A percentile compares a stretch with the other conserved stretches of the same genome.
These are phyloP conservation scores for Linderina pennispora DNA, from an alignment of 192 early-diverging fungal species.

Conservation along the genomic window DNA sequence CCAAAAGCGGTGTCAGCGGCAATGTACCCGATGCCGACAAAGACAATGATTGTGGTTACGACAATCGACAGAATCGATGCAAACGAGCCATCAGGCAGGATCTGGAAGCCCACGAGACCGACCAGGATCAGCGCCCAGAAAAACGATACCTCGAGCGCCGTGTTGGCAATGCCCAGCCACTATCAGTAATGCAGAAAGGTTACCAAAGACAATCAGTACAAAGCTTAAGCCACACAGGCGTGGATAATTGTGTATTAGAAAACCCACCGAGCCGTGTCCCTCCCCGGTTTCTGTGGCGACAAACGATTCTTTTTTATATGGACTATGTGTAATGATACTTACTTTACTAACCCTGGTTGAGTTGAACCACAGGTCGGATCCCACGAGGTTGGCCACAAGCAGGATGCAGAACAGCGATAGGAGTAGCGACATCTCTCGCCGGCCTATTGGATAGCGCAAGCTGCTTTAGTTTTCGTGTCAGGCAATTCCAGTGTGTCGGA, in stretches of 20 bases:
- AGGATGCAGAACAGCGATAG: conserved; percentile 31
- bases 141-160: conserved; percentile 40
- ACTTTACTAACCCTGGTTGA: conserved; percentile 33
- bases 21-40: conserved; percentile 44
- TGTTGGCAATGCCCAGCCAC: conserved; percentile 47
- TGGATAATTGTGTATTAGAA: neutral
- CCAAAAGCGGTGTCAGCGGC: conserved; percentile 46
- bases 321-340: conserved; percentile 3
- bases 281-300: neutral
- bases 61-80: conserved; percentile 37
- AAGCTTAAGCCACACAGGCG: neutral
- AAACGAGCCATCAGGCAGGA: conserved; percentile 44
- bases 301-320: neutral
- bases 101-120: conserved; percentile 45
- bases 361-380: conserved; percentile 26
- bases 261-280: neutral
- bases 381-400: conserved; percentile 37
- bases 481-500: neutral
- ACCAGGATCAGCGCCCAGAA: conserved; percentile 40
- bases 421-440: conserved; percentile 47
- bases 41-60: conserved; percentile 20
- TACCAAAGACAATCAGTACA: conserved; percentile 1
- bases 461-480: too few species aligned
- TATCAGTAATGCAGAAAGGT: conserved; percentile 1
- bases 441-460: too few species aligned